A percentile compares a stretch with the other conserved stretches of the same genome.
phyloP scores from a whole-genome alignment of 352 stramenopile genomes.

The Pythium sukuiense region DNA sequence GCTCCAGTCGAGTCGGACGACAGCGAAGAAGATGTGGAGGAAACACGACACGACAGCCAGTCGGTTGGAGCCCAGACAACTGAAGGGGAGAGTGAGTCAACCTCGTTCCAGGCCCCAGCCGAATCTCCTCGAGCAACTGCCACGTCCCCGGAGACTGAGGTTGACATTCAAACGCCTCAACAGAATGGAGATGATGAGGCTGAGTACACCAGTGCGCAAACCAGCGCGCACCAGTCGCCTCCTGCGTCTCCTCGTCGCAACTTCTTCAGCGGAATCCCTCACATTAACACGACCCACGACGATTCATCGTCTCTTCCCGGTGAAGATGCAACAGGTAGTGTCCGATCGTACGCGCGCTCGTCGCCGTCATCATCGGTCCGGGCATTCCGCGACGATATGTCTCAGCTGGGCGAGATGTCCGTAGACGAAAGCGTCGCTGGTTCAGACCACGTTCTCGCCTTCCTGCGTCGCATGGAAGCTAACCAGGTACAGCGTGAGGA shows the following conservation, averaged over 20 bases:
- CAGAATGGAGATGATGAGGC: constrained; percentile 50
- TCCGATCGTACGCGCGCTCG: constrained; percentile 68
- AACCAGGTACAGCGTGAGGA: constrained; percentile 69
- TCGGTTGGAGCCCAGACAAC: constrained; percentile 75
- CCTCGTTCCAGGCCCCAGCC: constrained; percentile 61
- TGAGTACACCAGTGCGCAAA: constrained; percentile 28
- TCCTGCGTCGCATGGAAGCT: constrained; percentile 72
- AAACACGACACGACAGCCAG: constrained; percentile 33
- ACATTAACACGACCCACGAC: constrained; percentile 41
- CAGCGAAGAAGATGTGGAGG: constrained; percentile 37
- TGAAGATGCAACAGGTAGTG: constrained; percentile 54
- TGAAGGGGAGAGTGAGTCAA: constrained; percentile 58
- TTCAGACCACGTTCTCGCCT: constrained; percentile 53
- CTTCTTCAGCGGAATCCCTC: constrained; percentile 31
- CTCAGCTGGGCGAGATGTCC: constrained; percentile 64
- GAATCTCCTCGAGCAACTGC: constrained; percentile 58
- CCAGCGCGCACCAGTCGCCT: constrained; percentile 26
- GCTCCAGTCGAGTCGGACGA: constrained; percentile 43
- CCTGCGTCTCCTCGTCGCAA: constrained; percentile 38
- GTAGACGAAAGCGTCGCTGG: constrained; percentile 66
- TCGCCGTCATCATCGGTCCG: constrained; percentile 80
- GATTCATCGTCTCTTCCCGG: constrained; percentile 50
- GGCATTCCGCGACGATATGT: constrained; percentile 78
- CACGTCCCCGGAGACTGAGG: constrained; percentile 62
- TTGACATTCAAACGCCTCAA: constrained; percentile 50